Conservation (phyloP, 78 protist species). For the Neovahlkampfia damariscottae region DNA sequence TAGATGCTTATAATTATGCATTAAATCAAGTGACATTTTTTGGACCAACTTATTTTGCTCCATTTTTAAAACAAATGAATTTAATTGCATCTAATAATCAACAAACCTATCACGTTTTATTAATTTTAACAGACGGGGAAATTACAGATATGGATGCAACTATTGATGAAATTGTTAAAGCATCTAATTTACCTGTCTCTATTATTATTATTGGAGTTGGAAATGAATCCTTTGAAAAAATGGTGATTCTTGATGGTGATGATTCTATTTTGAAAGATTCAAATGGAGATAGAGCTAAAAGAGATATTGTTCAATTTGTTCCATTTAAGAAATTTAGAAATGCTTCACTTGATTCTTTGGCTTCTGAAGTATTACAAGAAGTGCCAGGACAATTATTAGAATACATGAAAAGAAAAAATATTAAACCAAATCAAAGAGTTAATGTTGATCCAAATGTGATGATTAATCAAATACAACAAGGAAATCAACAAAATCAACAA, state of each 20-base stretch:
- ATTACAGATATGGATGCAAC: constrained; percentile 57
- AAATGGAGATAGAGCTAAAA: not conserved
- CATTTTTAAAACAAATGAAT: not conserved
- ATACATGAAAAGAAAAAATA: not conserved
- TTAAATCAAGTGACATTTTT: not conserved
- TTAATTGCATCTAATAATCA: not conserved
- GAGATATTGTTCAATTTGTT: constrained; percentile 70
- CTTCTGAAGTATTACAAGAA: not conserved
- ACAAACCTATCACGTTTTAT: constrained; percentile 32
- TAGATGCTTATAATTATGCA: not conserved
- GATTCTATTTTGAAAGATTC: not conserved
- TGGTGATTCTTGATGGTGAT: constrained; percentile 67
- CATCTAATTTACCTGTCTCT: constrained; percentile 35
- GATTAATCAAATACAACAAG: no score
- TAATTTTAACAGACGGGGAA: constrained; percentile 64
- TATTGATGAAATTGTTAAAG: constrained; percentile 11
- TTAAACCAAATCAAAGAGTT: not conserved
- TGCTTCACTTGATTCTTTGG: not conserved
- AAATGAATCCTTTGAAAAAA: constrained; percentile 25
- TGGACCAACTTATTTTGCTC: constrained; percentile 27
- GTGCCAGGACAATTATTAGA: not conserved
- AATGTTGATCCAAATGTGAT: no score
- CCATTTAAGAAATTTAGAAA: constrained; percentile 17
- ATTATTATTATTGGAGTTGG: constrained; percentile 77
- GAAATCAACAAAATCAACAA: no score